Conservation (phyloP, 495 filamentous ascomycete species). For the Bombardia bombarda region DNA sequence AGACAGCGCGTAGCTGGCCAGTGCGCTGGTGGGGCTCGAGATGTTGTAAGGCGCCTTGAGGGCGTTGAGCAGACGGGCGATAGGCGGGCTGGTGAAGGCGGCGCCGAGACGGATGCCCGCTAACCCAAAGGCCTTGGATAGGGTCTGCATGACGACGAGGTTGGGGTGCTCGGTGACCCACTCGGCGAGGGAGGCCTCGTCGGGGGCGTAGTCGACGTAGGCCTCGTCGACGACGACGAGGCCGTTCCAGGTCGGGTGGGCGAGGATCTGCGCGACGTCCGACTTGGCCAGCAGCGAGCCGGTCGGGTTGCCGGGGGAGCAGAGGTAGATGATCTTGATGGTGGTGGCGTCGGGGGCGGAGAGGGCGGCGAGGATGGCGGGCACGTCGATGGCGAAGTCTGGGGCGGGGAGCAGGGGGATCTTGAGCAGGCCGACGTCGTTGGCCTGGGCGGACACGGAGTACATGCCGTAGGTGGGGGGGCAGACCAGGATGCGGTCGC, state of each 20-base stretch:
- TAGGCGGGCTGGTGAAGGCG: slow-evolving; percentile 49
- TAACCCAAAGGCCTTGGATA: slow-evolving; percentile 92
- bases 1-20: slow-evolving; percentile 66
- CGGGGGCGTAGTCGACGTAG: slow-evolving; percentile 88
- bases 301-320: slow-evolving; percentile 92
- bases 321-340: slow-evolving; percentile 87
- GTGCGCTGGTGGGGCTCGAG: slow-evolving; percentile 71
- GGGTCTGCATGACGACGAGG: slow-evolving; percentile 93
- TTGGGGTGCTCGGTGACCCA: slow-evolving; percentile 94
- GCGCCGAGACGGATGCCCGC: slow-evolving; percentile 79
- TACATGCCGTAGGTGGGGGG: slow-evolving; percentile 99
- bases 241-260: slow-evolving; percentile 92
- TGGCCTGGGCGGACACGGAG: slow-evolving; percentile 82
- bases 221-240: slow-evolving; percentile 91
- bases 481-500: slow-evolving; percentile 85
- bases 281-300: slow-evolving; percentile 66
- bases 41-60: slow-evolving; percentile 96
- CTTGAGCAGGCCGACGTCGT: slow-evolving; percentile 80
- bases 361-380: slow-evolving; percentile 57
- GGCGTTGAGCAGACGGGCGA: slow-evolving; percentile 70
- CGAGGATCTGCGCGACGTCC: slow-evolving; percentile 66
- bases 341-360: slow-evolving; percentile 46
- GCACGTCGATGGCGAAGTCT: slow-evolving; percentile 61
- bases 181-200: slow-evolving; percentile 76
- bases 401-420: slow-evolving; percentile 59